These are phyloP conservation scores for Pichia cabralensis DNA, from an alignment of 805 yeast genomes.

Conservation along the genomic window DNA sequence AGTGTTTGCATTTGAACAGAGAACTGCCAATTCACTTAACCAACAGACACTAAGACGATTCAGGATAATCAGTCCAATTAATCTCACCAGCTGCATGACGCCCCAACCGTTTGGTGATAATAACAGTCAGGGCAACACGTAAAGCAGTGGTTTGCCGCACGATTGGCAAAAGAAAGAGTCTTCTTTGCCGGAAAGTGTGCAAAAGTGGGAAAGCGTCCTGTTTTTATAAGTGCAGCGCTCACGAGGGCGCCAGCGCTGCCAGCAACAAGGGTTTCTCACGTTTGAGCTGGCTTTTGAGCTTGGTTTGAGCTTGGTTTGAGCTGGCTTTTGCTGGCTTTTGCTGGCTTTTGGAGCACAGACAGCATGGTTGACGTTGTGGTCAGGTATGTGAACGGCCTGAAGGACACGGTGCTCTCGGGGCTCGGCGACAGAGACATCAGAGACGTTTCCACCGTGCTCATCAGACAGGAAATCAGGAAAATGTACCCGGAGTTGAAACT, in stretches of 20 bases:
- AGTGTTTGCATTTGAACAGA: background rate
- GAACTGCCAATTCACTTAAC: no score
- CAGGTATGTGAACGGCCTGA: conserved; percentile 36
- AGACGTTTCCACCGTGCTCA: conserved; percentile 28
- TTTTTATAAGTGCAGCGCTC: no score
- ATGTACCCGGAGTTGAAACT: no score
- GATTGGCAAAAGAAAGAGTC: no score
- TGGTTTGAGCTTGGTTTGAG: no score
- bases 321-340: no score
- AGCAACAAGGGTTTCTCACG: no score
- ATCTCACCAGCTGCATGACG: conserved; percentile 71
- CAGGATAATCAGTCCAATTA: conserved; percentile 25
- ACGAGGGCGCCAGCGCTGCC: no score
- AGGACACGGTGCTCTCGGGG: conserved; percentile 33
- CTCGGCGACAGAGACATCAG: conserved; percentile 12
- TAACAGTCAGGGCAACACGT: conserved; percentile 55
- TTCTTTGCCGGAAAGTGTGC: no score
- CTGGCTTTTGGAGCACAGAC: no score
- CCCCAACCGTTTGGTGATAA: conserved; percentile 29
- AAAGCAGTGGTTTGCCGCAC: conserved; percentile 72
- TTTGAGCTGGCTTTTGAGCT: no score
- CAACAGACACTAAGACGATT: conserved; percentile 66
- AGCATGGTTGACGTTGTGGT: conserved; percentile 19
- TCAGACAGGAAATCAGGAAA: conserved; percentile 40
- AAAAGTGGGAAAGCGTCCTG: no score